Percentiles rank a stretch among this genome's conserved stretches.
These are phyloP conservation scores for Parasitella parasitica DNA, from an alignment of 371 early-diverging fungal species.

Conservation along the genomic window DNA sequence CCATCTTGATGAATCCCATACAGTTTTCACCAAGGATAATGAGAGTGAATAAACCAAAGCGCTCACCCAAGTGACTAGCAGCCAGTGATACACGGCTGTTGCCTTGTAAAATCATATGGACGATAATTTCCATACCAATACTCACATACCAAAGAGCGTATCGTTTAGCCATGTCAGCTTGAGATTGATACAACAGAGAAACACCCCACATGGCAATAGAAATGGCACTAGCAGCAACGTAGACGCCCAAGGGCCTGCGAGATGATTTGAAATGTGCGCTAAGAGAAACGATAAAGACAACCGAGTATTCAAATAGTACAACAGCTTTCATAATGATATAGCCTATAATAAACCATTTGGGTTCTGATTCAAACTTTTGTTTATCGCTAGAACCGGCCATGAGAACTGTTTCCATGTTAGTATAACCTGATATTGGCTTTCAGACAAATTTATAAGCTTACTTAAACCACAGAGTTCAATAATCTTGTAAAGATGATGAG, in stretches of 20 bases:
- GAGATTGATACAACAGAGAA: conserved; percentile 25
- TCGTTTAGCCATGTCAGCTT: conserved; percentile 24
- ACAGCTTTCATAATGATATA: conserved; percentile 55
- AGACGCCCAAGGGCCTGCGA: conserved; percentile 29
- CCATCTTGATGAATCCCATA: conserved; percentile 50
- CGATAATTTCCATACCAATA: conserved; percentile 46
- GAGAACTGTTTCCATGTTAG: no score
- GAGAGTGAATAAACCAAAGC: conserved; percentile 58
- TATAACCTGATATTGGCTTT: no score
- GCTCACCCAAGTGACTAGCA: conserved; percentile 58
- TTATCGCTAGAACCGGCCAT: conserved; percentile 46
- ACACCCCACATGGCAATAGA: conserved; percentile 54
- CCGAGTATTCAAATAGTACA: conserved; percentile 34
- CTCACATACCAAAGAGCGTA: conserved; percentile 53
- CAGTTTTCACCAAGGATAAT: conserved; percentile 57
- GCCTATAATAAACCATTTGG: conserved; percentile 45
- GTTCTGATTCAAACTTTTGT: conserved; percentile 17
- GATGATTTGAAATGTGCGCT: conserved; percentile 23
- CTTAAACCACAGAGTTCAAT: conserved; percentile 46
- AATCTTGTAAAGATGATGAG: conserved; percentile 48
- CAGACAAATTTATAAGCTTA: conserved; percentile 4
- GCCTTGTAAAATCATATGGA: conserved; percentile 43
- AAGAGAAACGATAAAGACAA: conserved; percentile 25
- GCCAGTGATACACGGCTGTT: conserved; percentile 54
- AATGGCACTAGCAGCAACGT: conserved; percentile 38